Evolutionary conservation across 2,329 filamentous ascomycete genomes (phyloP), one percentile per base, ranked within the genome.

Genomic region (Hymenoscyphus scutula): DNA sequence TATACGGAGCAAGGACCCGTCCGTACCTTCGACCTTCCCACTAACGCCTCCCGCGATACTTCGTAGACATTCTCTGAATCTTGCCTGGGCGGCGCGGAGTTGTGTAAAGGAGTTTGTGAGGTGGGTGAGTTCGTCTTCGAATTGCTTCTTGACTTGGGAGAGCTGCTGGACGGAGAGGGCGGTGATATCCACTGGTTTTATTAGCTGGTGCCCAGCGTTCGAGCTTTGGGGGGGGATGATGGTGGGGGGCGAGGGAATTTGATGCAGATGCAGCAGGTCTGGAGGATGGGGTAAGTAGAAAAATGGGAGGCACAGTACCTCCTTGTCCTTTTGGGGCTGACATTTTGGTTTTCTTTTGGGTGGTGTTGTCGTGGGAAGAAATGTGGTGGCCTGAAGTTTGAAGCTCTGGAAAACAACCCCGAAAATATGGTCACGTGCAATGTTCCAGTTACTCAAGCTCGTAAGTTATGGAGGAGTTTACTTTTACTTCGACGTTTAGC

Each of bases 71-170:
- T 98, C 94, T 61, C 86, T 85, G 80, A 99, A 99, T 76, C 96
- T 97, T 60, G 86, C 84, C 76, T 98, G 95, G 2, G 95, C 95
- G 59, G 89, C 88, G 67, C 93, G 91, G 1, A 99, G 86, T 75
- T 96, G 95, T 58, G 89, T 84, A 79, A 96, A 97, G 10, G 95
- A 98, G 62, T 82, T 85, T 1, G 92, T 96, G 69, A 99, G 86
- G 80, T 98, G 94, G 75, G 97, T 92, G 68, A 99, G 89, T 78
- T 99, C 95, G 73, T 95, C 89, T 76, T 97, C 94, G 69, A 99
- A 89, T 76, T 97, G 94, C 77, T 95, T 92, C 82, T 99, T 97
- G 70, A 99, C 89, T 71, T 92, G 87, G 69, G 87, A 89, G 69
- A 99, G 89, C 78, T 97, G 94, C 69, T 91, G 90, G 29, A 89